Percentiles rank a stretch among this genome's conserved stretches.
phyloP scores from a whole-genome alignment of 1,139 yeast species.

The Kluyveromyces marxianus region DNA sequence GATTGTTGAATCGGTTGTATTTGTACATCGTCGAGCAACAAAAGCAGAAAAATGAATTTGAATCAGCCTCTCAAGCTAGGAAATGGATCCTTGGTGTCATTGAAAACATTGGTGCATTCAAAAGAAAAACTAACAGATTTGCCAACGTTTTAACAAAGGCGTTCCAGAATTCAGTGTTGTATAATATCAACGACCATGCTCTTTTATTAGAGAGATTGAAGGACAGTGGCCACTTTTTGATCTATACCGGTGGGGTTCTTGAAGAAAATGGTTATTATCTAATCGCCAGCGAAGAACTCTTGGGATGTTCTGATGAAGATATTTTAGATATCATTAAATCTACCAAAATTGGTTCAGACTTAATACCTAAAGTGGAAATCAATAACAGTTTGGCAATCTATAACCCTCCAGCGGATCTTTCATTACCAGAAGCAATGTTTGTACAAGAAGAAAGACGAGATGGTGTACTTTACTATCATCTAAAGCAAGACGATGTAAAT shows the following conservation, averaged over 20 bases:
- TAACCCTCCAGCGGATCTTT: constrained; percentile 21
- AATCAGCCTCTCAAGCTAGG: constrained; percentile 52
- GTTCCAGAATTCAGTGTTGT: constrained; percentile 70
- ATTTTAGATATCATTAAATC: constrained; percentile 32
- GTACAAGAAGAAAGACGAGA: constrained; percentile 19
- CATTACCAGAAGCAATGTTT: constrained; percentile 19
- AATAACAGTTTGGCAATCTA: constrained; percentile 27
- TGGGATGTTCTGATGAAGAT: constrained; percentile 32
- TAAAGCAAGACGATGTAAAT: constrained; percentile 14
- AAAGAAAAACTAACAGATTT: constrained; percentile 78
- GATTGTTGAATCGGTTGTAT: constrained; percentile 60
- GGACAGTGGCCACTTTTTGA: constrained; percentile 67
- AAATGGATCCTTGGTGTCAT: constrained; percentile 78
- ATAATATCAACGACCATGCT: constrained; percentile 52
- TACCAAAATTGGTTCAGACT: constrained; percentile 33
- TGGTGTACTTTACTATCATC: constrained; percentile 23
- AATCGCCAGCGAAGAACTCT: constrained; percentile 33
- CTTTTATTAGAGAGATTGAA: constrained; percentile 44
- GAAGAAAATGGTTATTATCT: constrained; percentile 58
- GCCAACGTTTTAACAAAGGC: constrained; percentile 59
- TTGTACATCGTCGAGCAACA: constrained; percentile 69
- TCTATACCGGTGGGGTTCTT: constrained; percentile 59
- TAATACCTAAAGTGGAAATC: constrained; percentile 27
- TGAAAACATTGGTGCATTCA: constrained; percentile 77
- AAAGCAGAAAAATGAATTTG: constrained; percentile 49